Base-by-base conservation (phyloP, 495 filamentous ascomycete genomes). In the Hapsidospora chrysogenum region DNA sequence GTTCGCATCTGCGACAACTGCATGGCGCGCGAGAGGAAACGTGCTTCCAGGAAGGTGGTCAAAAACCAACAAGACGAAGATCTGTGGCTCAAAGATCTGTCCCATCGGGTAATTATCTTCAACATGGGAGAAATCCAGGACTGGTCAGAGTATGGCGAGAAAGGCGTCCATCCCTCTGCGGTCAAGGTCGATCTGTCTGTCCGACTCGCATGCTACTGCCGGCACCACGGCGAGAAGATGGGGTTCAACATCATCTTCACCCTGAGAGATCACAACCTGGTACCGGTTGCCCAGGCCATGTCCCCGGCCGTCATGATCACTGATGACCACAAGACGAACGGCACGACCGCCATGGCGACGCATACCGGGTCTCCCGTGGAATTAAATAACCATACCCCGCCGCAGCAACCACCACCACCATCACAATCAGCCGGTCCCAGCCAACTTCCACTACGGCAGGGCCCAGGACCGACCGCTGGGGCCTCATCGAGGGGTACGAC, bases 121-220 rank as follows among this genome's bases (percentile, higher is more conserved):
- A 96, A 96, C 51, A 84, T 78, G 2, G 67, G 74, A n/a, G 85
- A 96, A 50, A 65, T 89, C 44, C 81, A 85, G 51, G 80, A 93
- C 30, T 93, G 83, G 82, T 61, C 70, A 36, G 52, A 53, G 34
- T 53, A 48, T 4, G 51, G 46, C 36, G 40, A 48, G 26, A 41
- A 40, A 14, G 29, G 35, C 10, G 35, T 38, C 31, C 71, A 3
- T 74, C 76, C 9, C 57, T 64, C 70, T 22, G 68, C 74, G 14
- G 74, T 76, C 58, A 76, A 81, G 47, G 73, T 92, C 15, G 72
- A 85, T 43, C 67, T 77, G 6, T 83, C 84, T 4, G 93, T 96
- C 85, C 72, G 87, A n/a, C 92, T 96, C 45, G 82, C 85, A 3
- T 96, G 87, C 53, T 96, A 96, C 56, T 94, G 87, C 54, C 74